Conservation (phyloP, 768 basidiomycete species). For the Hygrocybe coccinea region DNA sequence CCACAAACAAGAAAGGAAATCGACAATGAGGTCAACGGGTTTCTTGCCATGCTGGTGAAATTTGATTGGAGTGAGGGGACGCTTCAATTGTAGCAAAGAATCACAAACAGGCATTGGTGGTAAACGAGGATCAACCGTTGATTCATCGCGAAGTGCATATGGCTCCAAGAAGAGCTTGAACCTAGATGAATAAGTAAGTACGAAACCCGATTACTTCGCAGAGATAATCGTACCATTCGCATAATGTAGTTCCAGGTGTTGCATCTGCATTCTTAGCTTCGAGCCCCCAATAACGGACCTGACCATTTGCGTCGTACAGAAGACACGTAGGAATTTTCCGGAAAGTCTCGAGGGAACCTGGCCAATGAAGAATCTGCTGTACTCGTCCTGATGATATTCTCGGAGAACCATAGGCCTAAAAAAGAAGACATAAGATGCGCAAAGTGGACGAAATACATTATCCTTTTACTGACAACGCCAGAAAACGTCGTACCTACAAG, state of each 20-base stretch:
- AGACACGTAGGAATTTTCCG: conserved; percentile 86
- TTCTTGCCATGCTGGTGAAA: conserved; percentile 60
- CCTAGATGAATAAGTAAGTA: conserved; percentile 27
- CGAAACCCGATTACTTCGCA: not conserved
- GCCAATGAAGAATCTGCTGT: conserved; percentile 85
- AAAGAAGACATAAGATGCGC: not conserved
- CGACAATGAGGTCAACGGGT: conserved; percentile 74
- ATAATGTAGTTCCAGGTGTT: conserved; percentile 55
- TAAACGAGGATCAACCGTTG: conserved; percentile 69
- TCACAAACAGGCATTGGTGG: conserved; percentile 69
- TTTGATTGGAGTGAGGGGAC: conserved; percentile 8
- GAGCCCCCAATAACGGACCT: conserved; percentile 77
- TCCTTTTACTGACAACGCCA: conserved; percentile 59
- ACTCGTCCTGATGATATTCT: conserved; percentile 73
- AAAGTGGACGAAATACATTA: conserved; percentile 7
- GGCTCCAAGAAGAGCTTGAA: conserved; percentile 89
- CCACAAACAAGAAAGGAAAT: conserved; percentile 81
- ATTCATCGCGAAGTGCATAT: conserved; percentile 67
- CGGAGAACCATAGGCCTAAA: conserved; percentile 79
- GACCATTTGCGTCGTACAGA: conserved; percentile 68
- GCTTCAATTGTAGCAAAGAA: conserved; percentile 1
- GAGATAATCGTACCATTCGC: conserved; percentile 37
- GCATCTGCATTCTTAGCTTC: conserved; percentile 80
- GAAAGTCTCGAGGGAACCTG: conserved; percentile 80
- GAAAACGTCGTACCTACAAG: conserved; percentile 77